Evolutionary conservation across 1,284 basidiomycete genomes (phyloP), one percentile per base, ranked within the genome.

Genomic region (Puccinia coronata): DNA sequence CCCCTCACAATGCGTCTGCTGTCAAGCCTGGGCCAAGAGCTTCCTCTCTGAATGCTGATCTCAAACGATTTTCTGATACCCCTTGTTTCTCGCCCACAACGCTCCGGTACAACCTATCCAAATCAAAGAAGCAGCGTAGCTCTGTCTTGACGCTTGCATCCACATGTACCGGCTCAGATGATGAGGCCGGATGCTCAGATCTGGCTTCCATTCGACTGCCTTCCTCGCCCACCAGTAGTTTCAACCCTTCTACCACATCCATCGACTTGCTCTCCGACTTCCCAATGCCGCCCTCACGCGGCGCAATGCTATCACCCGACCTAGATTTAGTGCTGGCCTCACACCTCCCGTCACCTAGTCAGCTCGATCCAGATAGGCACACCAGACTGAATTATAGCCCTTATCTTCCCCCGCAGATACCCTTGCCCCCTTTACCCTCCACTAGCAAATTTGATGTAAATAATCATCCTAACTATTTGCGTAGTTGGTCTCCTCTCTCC

Each of bases 341-440:
- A 9, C 43, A 49, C n/a, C 11, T 23, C 28, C 47, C 6, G 9
- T 18, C 18, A 51, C 2, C 31, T 49, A 34, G 11, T 51, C 25
- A 18, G 8, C 43, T 20, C 5, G n/a, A 36, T 31, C 14, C 31
- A 1, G n/a, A 41, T 23, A 11, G 36, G 3, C 63, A 16, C 12
- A 39, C 6, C 8, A 65, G 39, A 65, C n/a, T 47, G 1, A 14
- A 31, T 18, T 51, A 59, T 16, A 43, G 41, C 55, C 75, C 75
- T 12, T 67, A 20, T 20, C 12, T 25, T 23, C 75, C 75, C 6
- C 75, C 75, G n/a, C 59, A 77, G 61, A 49, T 77, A 49, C 75
- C 75, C 20, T 55, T 77, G 31, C 75, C 75, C 43, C 75, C 75
- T 3, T 28, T 77, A 14, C 75, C 75, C 9, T 6, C 47, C 11